These are phyloP conservation scores for Aurinia saxatilis DNA, from an alignment of 345 rosid species.

Conservation along the genomic window DNA sequence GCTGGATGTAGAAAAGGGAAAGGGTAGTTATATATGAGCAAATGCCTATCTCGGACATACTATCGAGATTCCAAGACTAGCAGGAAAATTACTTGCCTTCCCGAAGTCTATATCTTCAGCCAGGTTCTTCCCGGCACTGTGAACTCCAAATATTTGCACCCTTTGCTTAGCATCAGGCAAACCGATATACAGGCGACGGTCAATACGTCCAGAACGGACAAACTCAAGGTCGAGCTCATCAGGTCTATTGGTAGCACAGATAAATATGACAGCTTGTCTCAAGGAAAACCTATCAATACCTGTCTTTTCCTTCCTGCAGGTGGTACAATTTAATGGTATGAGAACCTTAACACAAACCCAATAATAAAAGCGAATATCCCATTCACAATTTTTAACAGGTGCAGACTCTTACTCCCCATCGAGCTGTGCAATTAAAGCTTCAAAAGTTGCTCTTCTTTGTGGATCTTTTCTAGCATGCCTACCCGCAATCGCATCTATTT, in stretches of 20 bases:
- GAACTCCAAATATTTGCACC: constrained; percentile 84
- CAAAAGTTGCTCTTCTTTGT: constrained; percentile 76
- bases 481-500: constrained; percentile 97
- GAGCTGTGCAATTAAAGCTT: constrained; percentile 85
- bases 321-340: constrained; percentile 1
- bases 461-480: constrained; percentile 89
- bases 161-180: constrained; percentile 91
- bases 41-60: not conserved
- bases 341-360: not conserved
- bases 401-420: constrained; percentile 79
- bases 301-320: constrained; percentile 71
- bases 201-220: constrained; percentile 88
- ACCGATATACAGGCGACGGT: constrained; percentile 91
- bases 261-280: constrained; percentile 95
- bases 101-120: constrained; percentile 82
- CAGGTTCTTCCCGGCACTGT: constrained; percentile 76
- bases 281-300: constrained; percentile 87
- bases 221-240: constrained; percentile 94
- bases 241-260: constrained; percentile 97
- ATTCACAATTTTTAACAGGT: not conserved
- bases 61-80: not conserved
- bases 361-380: not conserved
- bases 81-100: constrained; percentile 40
- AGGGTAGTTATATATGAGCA: constrained; percentile 1
- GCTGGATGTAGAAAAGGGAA: constrained; percentile 37